phyloP scores from a whole-genome alignment of 1,284 basidiomycete genomes.

The Ganoderma sinense region DNA sequence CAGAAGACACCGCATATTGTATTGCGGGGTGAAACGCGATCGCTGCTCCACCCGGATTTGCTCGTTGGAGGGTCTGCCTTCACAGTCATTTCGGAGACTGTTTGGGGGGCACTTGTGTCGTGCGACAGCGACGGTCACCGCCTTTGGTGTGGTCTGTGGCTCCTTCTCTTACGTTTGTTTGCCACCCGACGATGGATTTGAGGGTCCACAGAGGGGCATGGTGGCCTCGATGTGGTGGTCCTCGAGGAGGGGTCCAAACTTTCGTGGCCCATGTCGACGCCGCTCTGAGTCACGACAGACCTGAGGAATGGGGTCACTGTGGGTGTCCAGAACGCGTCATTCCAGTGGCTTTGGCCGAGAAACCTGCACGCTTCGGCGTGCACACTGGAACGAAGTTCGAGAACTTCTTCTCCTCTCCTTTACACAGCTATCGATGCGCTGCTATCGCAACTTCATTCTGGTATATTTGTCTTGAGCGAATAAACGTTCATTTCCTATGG shows the following conservation, averaged over 20 bases:
- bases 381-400: not conserved
- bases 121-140: not conserved
- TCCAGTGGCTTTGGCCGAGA: not conserved
- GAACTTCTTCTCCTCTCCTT: not conserved
- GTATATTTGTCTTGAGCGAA: not conserved
- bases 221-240: slow-evolving; percentile 2
- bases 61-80: not conserved
- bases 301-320: not conserved
- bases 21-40: slow-evolving; percentile 2
- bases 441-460: not conserved
- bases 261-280: not conserved
- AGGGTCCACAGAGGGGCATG: not conserved
- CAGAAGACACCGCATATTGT: not conserved
- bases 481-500: not conserved
- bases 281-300: not conserved
- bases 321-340: not conserved
- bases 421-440: not conserved
- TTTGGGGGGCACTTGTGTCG: not conserved
- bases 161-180: slow-evolving; percentile 5
- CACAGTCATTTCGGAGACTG: slow-evolving; percentile 3
- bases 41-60: slow-evolving; percentile 1
- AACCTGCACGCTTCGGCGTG: not conserved
- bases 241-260: not conserved
- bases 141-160: slow-evolving; percentile 1
- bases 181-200: not conserved